Conservation (phyloP, 495 filamentous ascomycete species). For the Pseudotulostoma volvatum region DNA sequence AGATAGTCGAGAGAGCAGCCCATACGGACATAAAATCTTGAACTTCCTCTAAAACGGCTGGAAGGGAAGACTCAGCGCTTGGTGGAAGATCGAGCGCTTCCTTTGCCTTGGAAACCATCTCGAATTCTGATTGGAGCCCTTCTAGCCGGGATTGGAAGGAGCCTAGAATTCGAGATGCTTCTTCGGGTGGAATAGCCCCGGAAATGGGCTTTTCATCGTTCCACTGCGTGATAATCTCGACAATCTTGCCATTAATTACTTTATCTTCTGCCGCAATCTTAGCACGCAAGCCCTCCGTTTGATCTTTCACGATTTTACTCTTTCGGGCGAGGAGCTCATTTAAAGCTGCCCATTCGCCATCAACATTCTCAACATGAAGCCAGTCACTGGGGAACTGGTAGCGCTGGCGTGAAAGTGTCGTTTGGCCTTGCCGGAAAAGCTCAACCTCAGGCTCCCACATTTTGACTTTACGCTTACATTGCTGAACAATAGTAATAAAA, state of each 20-base stretch:
- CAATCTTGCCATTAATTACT: conserved; percentile 72
- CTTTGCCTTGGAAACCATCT: conserved; percentile 91
- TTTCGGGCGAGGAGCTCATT: conserved; percentile 80
- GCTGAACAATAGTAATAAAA: conserved; percentile 95
- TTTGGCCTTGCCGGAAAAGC: conserved; percentile 86
- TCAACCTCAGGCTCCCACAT: conserved; percentile 92
- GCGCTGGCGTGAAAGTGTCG: conserved; percentile 70
- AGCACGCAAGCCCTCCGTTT: conserved; percentile 86
- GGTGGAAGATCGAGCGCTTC: conserved; percentile 85
- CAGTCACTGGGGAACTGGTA: conserved; percentile 89
- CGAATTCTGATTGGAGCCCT: conserved; percentile 64
- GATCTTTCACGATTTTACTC: conserved; percentile 84
- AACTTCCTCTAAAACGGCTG: conserved; percentile 79
- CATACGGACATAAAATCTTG: conserved; percentile 98
- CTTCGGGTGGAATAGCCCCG: conserved; percentile 74
- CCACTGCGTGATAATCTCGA: conserved; percentile 69
- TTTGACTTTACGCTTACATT: conserved; percentile 81
- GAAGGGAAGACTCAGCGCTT: conserved; percentile 57
- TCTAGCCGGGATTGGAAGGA: conserved; percentile 72
- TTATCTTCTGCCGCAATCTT: conserved; percentile 92
- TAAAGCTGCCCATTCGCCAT: conserved; percentile 79
- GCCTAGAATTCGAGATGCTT: conserved; percentile 61
- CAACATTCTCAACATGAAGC: conserved; percentile 86
- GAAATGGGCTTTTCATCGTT: conserved; percentile 93
- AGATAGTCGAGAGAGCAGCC: conserved; percentile 85